Evolutionary conservation across 345 rosid genomes (phyloP).

Genomic region (Camelina sativa): DNA sequence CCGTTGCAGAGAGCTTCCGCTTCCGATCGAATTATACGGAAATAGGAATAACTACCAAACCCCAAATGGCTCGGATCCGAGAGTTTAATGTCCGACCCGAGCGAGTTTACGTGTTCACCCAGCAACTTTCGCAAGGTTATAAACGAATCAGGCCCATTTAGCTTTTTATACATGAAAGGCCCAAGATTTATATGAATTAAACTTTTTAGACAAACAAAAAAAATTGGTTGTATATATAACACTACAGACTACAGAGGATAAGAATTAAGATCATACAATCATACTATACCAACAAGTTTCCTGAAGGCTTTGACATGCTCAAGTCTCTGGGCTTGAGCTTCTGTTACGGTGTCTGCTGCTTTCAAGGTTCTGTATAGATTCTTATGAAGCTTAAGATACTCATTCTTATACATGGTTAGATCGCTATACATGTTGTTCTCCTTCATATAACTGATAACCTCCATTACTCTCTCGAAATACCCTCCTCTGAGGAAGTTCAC

Average conservation of each 20-base stretch:
- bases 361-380: constrained; percentile 67
- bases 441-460: constrained; percentile 65
- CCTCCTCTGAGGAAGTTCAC: constrained; percentile 81
- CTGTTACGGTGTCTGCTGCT: constrained; percentile 59
- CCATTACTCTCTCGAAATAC: constrained; percentile 91
- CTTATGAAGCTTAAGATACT: constrained; percentile 77
- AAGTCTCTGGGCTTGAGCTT: constrained; percentile 72
- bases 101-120: constrained; percentile 33
- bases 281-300: constrained; percentile 59
- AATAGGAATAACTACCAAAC: constrained; percentile 5
- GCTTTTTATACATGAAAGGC: not conserved
- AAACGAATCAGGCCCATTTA: constrained; percentile 40
- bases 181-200: not conserved
- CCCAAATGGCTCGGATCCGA: constrained; percentile 18
- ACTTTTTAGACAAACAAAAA: not conserved
- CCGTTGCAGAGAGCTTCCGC: constrained; percentile 24
- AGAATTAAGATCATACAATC: not conserved
- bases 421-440: constrained; percentile 55
- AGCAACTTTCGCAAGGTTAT: constrained; percentile 28
- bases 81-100: constrained; percentile 16
- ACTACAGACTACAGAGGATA: not conserved
- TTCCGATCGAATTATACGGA: constrained; percentile 33
- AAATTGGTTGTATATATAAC: not conserved
- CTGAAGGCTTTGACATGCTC: constrained; percentile 63
- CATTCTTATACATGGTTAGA: constrained; percentile 60